These are phyloP conservation scores for Fusarium sp. DNA, from an alignment of 2,329 filamentous ascomycete species.

Conservation along the genomic window DNA sequence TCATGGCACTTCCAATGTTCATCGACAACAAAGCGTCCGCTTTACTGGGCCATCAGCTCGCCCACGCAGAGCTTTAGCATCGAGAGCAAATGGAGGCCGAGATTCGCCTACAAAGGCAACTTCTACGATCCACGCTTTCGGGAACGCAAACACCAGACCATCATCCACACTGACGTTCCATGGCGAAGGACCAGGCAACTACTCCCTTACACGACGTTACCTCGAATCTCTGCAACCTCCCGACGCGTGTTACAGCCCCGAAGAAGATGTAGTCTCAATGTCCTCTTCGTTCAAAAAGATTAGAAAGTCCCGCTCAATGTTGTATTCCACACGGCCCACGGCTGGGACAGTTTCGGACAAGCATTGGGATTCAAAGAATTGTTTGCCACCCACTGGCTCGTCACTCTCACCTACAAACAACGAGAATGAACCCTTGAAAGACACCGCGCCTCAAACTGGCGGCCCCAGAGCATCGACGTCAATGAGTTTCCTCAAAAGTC, in stretches of 20 bases:
- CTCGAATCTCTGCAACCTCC: slow-evolving; percentile 44
- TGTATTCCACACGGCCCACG: slow-evolving; percentile 46
- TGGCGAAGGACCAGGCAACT: slow-evolving; percentile 10
- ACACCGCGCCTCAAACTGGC: neutral
- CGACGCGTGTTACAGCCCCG: slow-evolving; percentile 57
- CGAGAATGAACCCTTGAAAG: slow-evolving; percentile 44
- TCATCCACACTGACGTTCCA: slow-evolving; percentile 28
- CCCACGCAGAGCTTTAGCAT: slow-evolving; percentile 44
- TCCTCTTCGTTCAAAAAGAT: slow-evolving; percentile 60
- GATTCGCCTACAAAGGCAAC: slow-evolving; percentile 14
- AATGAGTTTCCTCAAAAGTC: slow-evolving; percentile 60
- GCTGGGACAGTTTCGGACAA: slow-evolving; percentile 23
- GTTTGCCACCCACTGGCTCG: slow-evolving; percentile 18
- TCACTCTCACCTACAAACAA: slow-evolving; percentile 27
- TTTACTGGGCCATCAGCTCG: slow-evolving; percentile 54
- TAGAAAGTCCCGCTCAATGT: slow-evolving; percentile 66
- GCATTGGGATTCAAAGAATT: slow-evolving; percentile 15
- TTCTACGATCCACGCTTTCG: slow-evolving; percentile 14
- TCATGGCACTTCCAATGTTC: slow-evolving; percentile 30
- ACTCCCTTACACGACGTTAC: slow-evolving; percentile 39
- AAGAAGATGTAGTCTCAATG: slow-evolving; percentile 58
- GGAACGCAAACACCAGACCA: slow-evolving; percentile 26
- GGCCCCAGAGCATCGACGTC: slow-evolving; percentile 60
- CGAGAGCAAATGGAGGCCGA: slow-evolving; percentile 45
- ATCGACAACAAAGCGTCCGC: slow-evolving; percentile 65